Conservation (phyloP, 176 grass and related monocot species). For the Oropetium thomaeum region DNA sequence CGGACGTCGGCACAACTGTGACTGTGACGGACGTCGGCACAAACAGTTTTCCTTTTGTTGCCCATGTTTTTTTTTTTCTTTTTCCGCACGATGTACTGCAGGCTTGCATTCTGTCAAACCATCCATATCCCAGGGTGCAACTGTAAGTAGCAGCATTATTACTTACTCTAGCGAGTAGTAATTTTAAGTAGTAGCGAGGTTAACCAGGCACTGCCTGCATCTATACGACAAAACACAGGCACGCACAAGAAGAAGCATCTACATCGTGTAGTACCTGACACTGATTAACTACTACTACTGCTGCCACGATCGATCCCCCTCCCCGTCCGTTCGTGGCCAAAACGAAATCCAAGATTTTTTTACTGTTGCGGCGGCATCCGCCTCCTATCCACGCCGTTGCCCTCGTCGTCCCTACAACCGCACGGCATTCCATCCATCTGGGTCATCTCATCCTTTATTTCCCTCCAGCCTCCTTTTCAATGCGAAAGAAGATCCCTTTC, state of each 20-base stretch:
- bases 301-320: background rate
- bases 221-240: background rate
- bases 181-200: no score
- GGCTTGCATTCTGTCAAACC: background rate
- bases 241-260: background rate
- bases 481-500: background rate
- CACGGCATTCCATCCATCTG: background rate
- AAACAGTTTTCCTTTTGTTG: background rate
- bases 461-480: background rate
- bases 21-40: no score
- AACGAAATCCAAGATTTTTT: background rate
- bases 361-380: background rate
- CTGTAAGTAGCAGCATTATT: no score
- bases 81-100: background rate
- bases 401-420: background rate
- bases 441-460: background rate
- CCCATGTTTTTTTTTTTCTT: no score
- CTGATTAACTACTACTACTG: no score
- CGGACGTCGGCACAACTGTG: no score
- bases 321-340: background rate
- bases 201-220: background rate
- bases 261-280: no score
- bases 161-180: no score
- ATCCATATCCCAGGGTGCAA: background rate
- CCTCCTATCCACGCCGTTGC: background rate